Conservation (phyloP, 306 rosid genomes). For the Dalbergia cultrata region DNA sequence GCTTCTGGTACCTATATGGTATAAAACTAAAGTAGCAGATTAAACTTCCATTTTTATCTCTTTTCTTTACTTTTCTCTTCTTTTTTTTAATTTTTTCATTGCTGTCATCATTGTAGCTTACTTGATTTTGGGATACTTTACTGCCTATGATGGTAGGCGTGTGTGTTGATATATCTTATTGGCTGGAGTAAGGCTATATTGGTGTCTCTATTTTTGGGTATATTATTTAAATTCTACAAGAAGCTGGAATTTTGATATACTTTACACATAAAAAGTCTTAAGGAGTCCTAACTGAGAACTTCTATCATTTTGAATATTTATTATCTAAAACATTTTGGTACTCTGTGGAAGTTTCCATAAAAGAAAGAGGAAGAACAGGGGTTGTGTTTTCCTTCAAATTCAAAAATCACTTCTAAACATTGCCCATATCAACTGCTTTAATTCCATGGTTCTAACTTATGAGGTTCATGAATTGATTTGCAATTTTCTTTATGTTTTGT, state of each 20-base stretch:
- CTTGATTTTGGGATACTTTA: not conserved
- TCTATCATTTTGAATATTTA: not conserved
- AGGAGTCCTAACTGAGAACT: constrained; percentile 4
- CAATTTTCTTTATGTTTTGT: too few species aligned
- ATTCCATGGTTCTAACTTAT: not conserved
- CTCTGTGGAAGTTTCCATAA: constrained; percentile 1
- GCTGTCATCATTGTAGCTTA: not conserved
- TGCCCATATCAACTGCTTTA: not conserved
- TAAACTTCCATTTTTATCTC: not conserved
- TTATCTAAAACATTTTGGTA: constrained; percentile 3
- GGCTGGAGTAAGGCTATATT: not conserved
- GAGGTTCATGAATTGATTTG: too few species aligned
- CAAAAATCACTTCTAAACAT: not conserved
- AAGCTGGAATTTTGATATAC: constrained; percentile 10
- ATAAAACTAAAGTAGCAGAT: constrained; percentile 1
- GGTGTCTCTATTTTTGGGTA: not conserved
- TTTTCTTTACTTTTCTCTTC: not conserved
- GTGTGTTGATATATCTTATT: not conserved
- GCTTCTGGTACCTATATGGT: not conserved
- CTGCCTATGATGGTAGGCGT: not conserved
- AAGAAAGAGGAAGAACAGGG: not conserved
- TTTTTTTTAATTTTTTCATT: constrained; percentile 7
- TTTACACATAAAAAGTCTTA: not conserved
- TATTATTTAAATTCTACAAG: constrained; percentile 22
- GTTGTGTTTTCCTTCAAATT: not conserved